Evolutionary conservation across 2,329 filamentous ascomycete species (phyloP), one percentile per base, ranked within the genome.

Genomic region (Sclerotinia sclerotiorum): DNA sequence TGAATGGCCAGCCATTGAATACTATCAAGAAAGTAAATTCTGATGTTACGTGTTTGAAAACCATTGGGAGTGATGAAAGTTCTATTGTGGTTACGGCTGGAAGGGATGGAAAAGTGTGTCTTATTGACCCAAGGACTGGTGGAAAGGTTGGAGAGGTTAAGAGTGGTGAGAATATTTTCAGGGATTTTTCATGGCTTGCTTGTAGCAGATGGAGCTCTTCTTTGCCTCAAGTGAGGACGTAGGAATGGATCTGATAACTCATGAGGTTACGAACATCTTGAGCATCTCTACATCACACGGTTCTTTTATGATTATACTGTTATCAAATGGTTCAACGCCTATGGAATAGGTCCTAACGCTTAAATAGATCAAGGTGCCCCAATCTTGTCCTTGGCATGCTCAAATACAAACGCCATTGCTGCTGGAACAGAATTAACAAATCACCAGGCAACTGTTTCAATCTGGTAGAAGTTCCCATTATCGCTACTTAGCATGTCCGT

Each of bases 401-500:
- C 82, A 13, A 75, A 79, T 15, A 84, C 84, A 19, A 85, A 88
- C 72, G 83, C 87, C 4, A 80, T 94, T 24, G 90, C 88, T 29
- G 87, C 88, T 10, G 92, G 92, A 44, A 93, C 91, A 0, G 92
- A 94, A 75, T 82, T 91, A 49, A 85, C 86, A 52, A 85, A 89
- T 72, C 83, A 87, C 77, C 83, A 85, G 68, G 85, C 87, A 21
- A 85, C 85, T 7, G 85, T 90, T 58, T 75, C 85, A 52, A 79
- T 90, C 71, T 90, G 88, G 88, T 88, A 78, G 69, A 80, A 71
- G 55, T 24, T 35, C 32, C 46, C 35, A 17, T n/a, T 52, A 27
- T 51, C 1, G 51, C n/a, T 32, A 19, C 24, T 29, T 32, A 27
- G 11, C 27, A 27, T 42, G 29, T 63, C 24, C 46, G 17, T 10